Evolutionary conservation across 441 rosid genomes (phyloP).

Genomic region (Syzygium malaccense): DNA sequence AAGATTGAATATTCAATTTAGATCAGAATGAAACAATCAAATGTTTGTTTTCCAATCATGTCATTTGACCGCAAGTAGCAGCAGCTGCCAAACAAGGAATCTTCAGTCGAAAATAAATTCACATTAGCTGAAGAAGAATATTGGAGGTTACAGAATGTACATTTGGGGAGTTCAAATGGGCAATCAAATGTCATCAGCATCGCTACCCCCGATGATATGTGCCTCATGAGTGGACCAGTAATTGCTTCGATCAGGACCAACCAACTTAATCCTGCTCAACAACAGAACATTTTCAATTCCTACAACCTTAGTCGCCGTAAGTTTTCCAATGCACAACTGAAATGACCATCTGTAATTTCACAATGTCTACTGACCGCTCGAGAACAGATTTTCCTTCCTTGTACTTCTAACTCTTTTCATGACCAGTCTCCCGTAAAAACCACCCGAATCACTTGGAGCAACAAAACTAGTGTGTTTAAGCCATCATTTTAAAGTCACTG

Average conservation of each 20-base stretch:
- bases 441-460: constrained; percentile 13
- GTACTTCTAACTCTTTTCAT: constrained; percentile 84
- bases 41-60: background rate
- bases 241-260: constrained; percentile 85
- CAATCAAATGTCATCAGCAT: constrained; percentile 77
- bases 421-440: constrained; percentile 70
- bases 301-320: background rate
- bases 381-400: constrained; percentile 98
- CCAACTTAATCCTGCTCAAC: constrained; percentile 72
- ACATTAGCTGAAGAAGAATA: constrained; percentile 17
- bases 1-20: constrained; percentile 5
- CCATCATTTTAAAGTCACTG: background rate
- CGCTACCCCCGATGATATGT: constrained; percentile 51
- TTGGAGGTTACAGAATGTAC: constrained; percentile 44
- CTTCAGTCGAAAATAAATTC: constrained; percentile 10
- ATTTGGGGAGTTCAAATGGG: constrained; percentile 21
- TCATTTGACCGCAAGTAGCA: background rate
- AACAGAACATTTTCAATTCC: constrained; percentile 4
- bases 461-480: constrained; percentile 13
- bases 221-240: constrained; percentile 66
- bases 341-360: constrained; percentile 3
- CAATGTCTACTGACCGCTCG: constrained; percentile 56
- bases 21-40: background rate
- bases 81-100: background rate
- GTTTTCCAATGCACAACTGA: background rate